Evolutionary conservation across 345 rosid species (phyloP), one percentile per base, ranked within the genome.

Genomic region (Excoecaria cochinchinensis): DNA sequence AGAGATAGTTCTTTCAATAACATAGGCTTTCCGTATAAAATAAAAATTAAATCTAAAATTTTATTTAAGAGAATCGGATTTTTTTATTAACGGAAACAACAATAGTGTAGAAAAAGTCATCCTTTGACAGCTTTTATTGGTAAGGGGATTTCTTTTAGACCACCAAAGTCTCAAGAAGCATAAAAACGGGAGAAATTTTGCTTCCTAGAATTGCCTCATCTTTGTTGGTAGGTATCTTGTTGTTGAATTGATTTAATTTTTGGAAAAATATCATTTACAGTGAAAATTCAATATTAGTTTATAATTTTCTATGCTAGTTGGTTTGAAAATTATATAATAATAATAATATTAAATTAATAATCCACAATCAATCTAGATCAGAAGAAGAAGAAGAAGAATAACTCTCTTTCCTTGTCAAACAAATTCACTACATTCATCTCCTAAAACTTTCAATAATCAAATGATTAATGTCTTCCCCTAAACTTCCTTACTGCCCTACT

Each of bases 181-280:
- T 46, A 2, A 4, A 61, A 5, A 53, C 3, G 39, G 14, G 39
- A 74, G 65, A 71, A 38, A 14, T 42, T 16, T 55, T 68, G 86
- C 75, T 80, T 73, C 84, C 76, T 69, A 68, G 71, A 63, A 61
- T 67, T 71, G 70, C 68, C 73, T 48, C 12, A 31, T 55, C 22
- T 71, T 66, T 52, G 65, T 68, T 6, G 74, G 46, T 17, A 16
- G 65, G 44, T 4, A 31, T 73, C 6, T 52, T 15, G 47, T 11
- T 8, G 38, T 38, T 31, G 11, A 13, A 12, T 60, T 24, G 3
- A 44, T 72, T 59, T 2, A 42, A 46, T 19, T 31, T 56, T 44
- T 31, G 36, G 42, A 17, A 42, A 48, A n/a, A 7, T 19, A 14
- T 57, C 51, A 31, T 31, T 0, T 2, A 31, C 31, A 1, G 31